Conservation (phyloP, 2,329 filamentous ascomycete genomes). For the Phialophora chinensis region DNA sequence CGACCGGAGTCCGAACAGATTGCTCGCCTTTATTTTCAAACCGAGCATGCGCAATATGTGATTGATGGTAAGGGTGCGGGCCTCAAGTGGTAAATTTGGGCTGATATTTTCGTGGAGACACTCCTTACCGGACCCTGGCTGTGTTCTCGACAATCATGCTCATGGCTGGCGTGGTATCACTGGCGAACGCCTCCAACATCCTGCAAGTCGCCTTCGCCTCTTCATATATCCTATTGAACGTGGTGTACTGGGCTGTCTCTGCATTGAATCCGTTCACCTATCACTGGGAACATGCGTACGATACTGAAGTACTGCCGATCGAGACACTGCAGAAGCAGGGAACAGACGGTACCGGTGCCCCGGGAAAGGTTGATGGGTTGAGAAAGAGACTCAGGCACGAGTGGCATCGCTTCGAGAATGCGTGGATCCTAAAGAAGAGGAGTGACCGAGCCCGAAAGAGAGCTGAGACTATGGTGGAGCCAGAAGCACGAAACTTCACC, state of each 20-base stretch:
- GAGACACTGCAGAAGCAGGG: conserved; percentile 12
- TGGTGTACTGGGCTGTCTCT: conserved; percentile 63
- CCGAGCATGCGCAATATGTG: no score
- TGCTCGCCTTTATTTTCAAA: no score
- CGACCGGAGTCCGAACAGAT: no score
- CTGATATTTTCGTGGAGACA: no score
- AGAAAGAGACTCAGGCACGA: conserved; percentile 15
- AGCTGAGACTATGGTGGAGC: conserved; percentile 3
- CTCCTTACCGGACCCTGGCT: no score
- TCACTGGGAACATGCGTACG: conserved; percentile 34
- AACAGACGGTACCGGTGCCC: background rate
- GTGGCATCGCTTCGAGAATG: conserved; percentile 28
- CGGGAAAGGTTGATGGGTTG: conserved; percentile 1
- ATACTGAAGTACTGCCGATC: conserved; percentile 19
- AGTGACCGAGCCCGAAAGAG: conserved; percentile 2
- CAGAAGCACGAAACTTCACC: conserved; percentile 47
- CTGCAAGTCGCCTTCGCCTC: no score
- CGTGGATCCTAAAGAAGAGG: conserved; percentile 14
- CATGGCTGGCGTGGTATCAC: no score
- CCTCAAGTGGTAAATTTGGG: no score
- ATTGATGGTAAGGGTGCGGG: no score
- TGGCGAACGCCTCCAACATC: no score
- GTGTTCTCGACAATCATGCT: no score
- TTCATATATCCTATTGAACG: conserved; percentile 55
- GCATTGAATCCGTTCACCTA: conserved; percentile 30